Conservation (phyloP, 768 basidiomycete genomes). For the Boletus rubropictus region DNA sequence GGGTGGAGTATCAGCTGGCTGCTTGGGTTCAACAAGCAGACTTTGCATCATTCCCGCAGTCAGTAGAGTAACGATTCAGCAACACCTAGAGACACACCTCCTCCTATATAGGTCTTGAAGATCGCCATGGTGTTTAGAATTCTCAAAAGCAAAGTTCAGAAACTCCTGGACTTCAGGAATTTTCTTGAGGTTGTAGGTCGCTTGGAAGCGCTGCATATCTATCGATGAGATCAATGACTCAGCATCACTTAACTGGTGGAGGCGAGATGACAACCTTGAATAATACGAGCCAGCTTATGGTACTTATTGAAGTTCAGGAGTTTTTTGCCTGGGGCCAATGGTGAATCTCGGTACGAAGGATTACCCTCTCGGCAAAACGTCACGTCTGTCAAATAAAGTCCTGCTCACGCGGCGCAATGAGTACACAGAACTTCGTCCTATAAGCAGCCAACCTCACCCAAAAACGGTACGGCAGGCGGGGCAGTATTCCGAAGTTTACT, state of each 20-base stretch:
- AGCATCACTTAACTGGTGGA: neutral
- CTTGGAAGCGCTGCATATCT: conserved; percentile 94
- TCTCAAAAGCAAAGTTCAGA: conserved; percentile 67
- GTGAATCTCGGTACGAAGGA: conserved; percentile 76
- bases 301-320: conserved; percentile 97
- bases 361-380: conserved; percentile 97
- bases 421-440: neutral
- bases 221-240: conserved; percentile 5
- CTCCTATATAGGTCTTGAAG: conserved; percentile 80
- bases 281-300: conserved; percentile 79
- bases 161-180: conserved; percentile 87
- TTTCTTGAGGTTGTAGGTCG: conserved; percentile 77
- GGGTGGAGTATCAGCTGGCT: conserved; percentile 64
- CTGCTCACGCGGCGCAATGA: conserved; percentile 34
- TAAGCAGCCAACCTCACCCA: conserved; percentile 47
- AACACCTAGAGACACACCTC: conserved; percentile 44
- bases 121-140: conserved; percentile 71
- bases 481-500: conserved; percentile 78
- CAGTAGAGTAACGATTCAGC: neutral
- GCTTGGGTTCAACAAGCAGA: conserved; percentile 78
- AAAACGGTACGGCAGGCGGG: conserved; percentile 91
- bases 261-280: conserved; percentile 52
- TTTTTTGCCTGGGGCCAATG: conserved; percentile 66
- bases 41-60: conserved; percentile 31
- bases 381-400: conserved; percentile 83